Percentiles rank a stretch among this genome's conserved stretches.
phyloP scores from a whole-genome alignment of 768 basidiomycete genomes.

The Naganishia vaughanmartiniae region DNA sequence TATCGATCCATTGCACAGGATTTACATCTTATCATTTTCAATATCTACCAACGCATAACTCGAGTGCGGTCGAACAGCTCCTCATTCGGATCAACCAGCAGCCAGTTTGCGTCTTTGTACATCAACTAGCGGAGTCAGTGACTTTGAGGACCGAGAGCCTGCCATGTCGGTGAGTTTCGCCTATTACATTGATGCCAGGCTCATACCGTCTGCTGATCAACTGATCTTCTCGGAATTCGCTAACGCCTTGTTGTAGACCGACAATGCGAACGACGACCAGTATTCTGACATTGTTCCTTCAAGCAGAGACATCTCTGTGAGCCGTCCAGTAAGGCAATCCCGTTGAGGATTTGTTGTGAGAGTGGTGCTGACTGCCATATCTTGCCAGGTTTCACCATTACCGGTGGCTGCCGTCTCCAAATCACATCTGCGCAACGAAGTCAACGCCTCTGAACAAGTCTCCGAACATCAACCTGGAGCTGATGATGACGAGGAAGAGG shows the following conservation, averaged over 20 bases:
- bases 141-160: background rate
- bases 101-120: background rate
- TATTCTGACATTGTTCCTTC: constrained; percentile 22
- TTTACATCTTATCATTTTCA: background rate
- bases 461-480: background rate
- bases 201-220: background rate
- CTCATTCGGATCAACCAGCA: background rate
- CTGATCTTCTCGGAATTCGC: background rate
- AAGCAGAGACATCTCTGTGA: constrained; percentile 22
- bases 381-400: constrained; percentile 12
- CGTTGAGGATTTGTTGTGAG: background rate
- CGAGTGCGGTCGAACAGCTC: background rate
- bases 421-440: constrained; percentile 28
- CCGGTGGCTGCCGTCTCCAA: background rate
- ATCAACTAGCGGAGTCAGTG: background rate
- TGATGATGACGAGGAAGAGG: constrained; percentile 26
- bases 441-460: background rate
- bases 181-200: background rate
- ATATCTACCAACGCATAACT: background rate
- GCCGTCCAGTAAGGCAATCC: constrained; percentile 11
- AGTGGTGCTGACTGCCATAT: background rate
- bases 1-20: background rate
- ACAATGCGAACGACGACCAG: constrained; percentile 15
- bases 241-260: background rate
- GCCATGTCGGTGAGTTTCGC: constrained; percentile 14